A percentile compares a stretch with the other conserved stretches of the same genome.
These are phyloP conservation scores for Fusarium musae DNA, from an alignment of 2,329 filamentous ascomycete species.

Conservation along the genomic window DNA sequence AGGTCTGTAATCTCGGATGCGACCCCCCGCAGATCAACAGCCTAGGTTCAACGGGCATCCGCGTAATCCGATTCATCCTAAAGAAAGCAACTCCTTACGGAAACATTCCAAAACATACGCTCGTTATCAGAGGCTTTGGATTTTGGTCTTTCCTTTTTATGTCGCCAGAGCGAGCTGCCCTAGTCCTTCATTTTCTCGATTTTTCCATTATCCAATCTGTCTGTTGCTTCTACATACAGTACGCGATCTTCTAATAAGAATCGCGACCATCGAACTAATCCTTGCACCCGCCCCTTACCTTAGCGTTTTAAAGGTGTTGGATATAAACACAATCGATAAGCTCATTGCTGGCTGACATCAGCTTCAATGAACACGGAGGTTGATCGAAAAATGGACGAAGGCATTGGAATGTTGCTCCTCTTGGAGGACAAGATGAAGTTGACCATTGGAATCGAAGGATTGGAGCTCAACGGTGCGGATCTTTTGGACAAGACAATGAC, in stretches of 20 bases:
- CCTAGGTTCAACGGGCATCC: constrained; percentile 10
- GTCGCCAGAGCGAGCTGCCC: neutral
- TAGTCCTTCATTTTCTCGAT: constrained; percentile 9
- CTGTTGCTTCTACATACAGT: neutral
- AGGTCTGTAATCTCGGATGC: constrained; percentile 33
- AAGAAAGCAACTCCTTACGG: neutral
- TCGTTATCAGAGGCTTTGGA: constrained; percentile 1
- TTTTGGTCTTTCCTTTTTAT: neutral
- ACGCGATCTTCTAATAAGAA: neutral
- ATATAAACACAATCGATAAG: neutral
- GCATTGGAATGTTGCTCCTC: constrained; percentile 44
- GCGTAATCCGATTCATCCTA: constrained; percentile 25
- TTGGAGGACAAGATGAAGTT: constrained; percentile 49
- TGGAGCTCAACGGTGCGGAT: constrained; percentile 51
- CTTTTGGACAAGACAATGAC: constrained; percentile 6
- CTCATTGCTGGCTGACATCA: neutral
- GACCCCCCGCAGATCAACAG: constrained; percentile 35
- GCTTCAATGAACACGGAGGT: constrained; percentile 14
- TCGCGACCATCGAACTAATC: neutral
- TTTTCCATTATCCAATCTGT: neutral
- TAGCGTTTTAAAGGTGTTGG: neutral
- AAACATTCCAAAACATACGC: neutral
- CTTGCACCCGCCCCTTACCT: neutral
- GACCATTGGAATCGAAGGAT: constrained; percentile 46
- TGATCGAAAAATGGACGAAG: constrained; percentile 35